phyloP scores from a whole-genome alignment of 257 asterid species.

The Avicennia marina region DNA sequence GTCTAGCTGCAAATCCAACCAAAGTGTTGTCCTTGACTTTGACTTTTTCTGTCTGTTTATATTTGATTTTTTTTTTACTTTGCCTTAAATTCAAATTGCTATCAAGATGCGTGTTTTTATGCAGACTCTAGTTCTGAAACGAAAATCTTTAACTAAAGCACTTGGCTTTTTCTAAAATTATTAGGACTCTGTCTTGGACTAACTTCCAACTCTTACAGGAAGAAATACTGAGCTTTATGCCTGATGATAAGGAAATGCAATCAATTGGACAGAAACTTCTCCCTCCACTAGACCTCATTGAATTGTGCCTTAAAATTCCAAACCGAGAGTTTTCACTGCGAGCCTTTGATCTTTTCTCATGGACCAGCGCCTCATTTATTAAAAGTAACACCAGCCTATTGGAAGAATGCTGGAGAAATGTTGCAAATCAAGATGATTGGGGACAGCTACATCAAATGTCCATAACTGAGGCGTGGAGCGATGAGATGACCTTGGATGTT shows the following conservation, averaged over 20 bases:
- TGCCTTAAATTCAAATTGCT: background rate
- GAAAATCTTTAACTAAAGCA: background rate
- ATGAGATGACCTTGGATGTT: slow-evolving; percentile 50
- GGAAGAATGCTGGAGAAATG: slow-evolving; percentile 97
- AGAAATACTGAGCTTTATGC: slow-evolving; percentile 46
- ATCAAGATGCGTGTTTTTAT: too few species aligned
- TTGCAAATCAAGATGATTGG: slow-evolving; percentile 90
- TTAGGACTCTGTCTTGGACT: slow-evolving; percentile 1
- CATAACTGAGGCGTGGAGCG: slow-evolving; percentile 71
- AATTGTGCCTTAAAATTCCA: slow-evolving; percentile 61
- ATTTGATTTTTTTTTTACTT: too few species aligned
- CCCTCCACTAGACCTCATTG: slow-evolving; percentile 75
- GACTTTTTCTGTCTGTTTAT: too few species aligned
- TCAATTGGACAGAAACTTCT: slow-evolving; percentile 47
- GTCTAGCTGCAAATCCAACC: too few species aligned
- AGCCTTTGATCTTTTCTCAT: slow-evolving; percentile 78
- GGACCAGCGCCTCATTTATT: slow-evolving; percentile 79
- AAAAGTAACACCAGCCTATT: slow-evolving; percentile 60
- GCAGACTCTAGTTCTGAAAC: too few species aligned
- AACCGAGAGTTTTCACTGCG: slow-evolving; percentile 53
- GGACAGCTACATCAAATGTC: slow-evolving; percentile 51
- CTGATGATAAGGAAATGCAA: slow-evolving; percentile 53
- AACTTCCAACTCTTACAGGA: slow-evolving; percentile 48
- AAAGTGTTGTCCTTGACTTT: too few species aligned
- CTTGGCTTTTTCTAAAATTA: background rate